A percentile compares a stretch with the other conserved stretches of the same genome.
These are phyloP conservation scores for Ampelocalamus luodianensis DNA, from an alignment of 176 grass and related monocot species.

Conservation along the genomic window DNA sequence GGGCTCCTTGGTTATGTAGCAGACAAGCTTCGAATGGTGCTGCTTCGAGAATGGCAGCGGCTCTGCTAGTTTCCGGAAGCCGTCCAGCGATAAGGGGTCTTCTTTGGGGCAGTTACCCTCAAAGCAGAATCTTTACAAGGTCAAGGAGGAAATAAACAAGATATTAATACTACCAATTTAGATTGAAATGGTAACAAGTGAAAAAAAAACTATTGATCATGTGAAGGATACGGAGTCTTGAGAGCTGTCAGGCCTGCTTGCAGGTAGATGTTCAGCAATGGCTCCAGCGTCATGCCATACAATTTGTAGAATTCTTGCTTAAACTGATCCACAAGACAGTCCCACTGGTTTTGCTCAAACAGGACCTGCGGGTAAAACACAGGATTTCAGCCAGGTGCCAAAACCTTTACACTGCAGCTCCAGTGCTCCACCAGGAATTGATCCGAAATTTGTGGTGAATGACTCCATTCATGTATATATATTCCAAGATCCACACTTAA, in stretches of 20 bases:
- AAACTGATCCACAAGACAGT: constrained; percentile 75
- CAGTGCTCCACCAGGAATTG: constrained; percentile 7
- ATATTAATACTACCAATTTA: background rate
- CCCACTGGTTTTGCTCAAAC: constrained; percentile 86
- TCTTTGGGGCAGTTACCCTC: constrained; percentile 85
- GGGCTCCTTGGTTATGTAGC: constrained; percentile 94
- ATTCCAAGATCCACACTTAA: constrained; percentile 21
- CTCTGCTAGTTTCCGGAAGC: constrained; percentile 87
- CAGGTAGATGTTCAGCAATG: constrained; percentile 93
- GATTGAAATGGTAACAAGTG: constrained; percentile 12
- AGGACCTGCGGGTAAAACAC: constrained; percentile 57
- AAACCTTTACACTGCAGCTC: constrained; percentile 15
- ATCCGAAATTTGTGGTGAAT: background rate
- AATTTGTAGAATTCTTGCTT: constrained; percentile 95
- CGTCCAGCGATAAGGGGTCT: constrained; percentile 78
- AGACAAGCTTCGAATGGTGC: constrained; percentile 94
- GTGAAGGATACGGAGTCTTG: constrained; percentile 81
- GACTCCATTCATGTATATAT: background rate
- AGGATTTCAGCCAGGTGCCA: constrained; percentile 15
- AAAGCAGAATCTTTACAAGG: constrained; percentile 70
- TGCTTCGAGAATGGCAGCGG: constrained; percentile 86
- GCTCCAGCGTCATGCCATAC: constrained; percentile 89
- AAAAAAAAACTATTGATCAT: constrained; percentile 35
- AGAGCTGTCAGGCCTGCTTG: constrained; percentile 94
- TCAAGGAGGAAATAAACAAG: constrained; percentile 56